Evolutionary conservation across 31 red algal genomes (phyloP), one percentile per base, ranked within the genome.

Genomic region (Asparagopsis taxiformis): DNA sequence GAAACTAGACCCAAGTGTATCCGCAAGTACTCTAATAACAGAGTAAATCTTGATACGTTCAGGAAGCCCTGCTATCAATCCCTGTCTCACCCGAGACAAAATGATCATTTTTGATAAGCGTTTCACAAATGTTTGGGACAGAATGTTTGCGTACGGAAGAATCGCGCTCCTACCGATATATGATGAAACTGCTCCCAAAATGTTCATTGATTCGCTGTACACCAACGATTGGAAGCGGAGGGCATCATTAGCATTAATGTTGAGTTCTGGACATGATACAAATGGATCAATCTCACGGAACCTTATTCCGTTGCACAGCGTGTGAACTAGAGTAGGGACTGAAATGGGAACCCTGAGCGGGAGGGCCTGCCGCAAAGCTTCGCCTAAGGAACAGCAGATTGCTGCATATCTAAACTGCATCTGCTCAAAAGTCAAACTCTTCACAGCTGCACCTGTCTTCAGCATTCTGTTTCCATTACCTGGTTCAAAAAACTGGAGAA

Each of bases 401-500:
- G 41, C 6, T 46, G 41, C 41, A 46, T 46, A 46, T 46, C 41
- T 46, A 9, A 6, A 13, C 8, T 13, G 41, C 8, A 46, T 6
- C 41, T 46, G 41, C 13, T 46, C 41, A 6, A 46, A 6, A 46
- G 6, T 46, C 41, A 46, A 46, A 6, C 13, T 46, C 13, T 13
- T 46, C 13, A 13, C 41, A 46, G 13, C 13, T 13, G 13, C 41
- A 46, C 13, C 41, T 9, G 41, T 9, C 41, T 46, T 46, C 13
- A 46, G 41, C 8, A 9, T 46, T 46, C 41, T 13, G 6, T 46
- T 46, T 46, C 13, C 41, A 46, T 36, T 30, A 32, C 8, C 4
- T 29, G 60, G 31, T 7, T 8, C 20, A 64, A 64, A 64, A 29
- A 35, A 10, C 7, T 64, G 7, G 5, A 64, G 7, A 64, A 64